These are phyloP conservation scores for Pichia sp. DNA, from an alignment of 1,139 yeast genomes.

Conservation along the genomic window DNA sequence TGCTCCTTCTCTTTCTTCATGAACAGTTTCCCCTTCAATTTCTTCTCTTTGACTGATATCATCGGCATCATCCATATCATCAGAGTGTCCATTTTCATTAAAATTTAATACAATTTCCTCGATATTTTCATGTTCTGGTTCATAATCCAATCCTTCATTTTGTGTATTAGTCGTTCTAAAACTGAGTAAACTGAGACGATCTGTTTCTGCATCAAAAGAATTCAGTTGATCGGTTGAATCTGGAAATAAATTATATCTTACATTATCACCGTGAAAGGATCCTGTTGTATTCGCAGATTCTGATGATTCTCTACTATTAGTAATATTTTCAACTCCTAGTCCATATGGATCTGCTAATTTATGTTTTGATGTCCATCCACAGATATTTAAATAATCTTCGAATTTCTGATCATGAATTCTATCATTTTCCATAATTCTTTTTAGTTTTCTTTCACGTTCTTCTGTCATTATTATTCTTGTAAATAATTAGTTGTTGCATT, in stretches of 20 bases:
- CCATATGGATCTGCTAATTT: background rate
- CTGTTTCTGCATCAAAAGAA: slow-evolving; percentile 5
- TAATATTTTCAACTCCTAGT: background rate
- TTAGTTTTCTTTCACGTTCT: background rate
- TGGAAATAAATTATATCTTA: background rate
- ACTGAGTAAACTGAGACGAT: slow-evolving; percentile 5
- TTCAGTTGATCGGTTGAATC: slow-evolving; percentile 5
- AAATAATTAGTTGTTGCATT: no score
- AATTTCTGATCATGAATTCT: slow-evolving; percentile 3
- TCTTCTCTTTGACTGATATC: no score
- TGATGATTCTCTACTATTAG: background rate
- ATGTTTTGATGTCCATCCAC: slow-evolving; percentile 8
- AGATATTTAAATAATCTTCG: slow-evolving; percentile 3
- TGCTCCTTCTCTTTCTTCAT: background rate
- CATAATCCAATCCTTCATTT: background rate
- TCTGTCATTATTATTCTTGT: no score
- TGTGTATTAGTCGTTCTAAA: background rate
- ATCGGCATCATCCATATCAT: no score
- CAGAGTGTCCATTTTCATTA: no score
- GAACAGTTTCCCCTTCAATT: no score
- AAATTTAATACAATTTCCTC: no score
- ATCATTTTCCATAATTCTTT: background rate
- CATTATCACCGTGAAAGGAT: background rate
- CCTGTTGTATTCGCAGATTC: background rate
- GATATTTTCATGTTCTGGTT: no score